These are phyloP conservation scores for Chaetothyriales sp. DNA, from an alignment of 2,329 filamentous ascomycete genomes.

Conservation along the genomic window DNA sequence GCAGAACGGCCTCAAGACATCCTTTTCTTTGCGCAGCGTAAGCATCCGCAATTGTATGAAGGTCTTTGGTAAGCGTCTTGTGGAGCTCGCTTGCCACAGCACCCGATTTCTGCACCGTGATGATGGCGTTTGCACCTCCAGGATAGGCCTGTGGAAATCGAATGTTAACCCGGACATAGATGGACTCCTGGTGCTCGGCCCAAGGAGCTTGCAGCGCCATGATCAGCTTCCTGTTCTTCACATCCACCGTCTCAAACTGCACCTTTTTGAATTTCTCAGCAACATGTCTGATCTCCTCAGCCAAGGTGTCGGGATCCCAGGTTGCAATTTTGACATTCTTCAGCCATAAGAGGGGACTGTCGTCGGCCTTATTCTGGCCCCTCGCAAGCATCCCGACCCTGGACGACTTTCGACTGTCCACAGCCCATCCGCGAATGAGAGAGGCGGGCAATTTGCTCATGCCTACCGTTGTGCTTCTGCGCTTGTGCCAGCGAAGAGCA, in stretches of 20 bases:
- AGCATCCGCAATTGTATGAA: slow-evolving; percentile 40
- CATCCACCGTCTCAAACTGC: slow-evolving; percentile 43
- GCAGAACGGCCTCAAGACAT: slow-evolving; percentile 46
- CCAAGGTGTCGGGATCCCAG: slow-evolving; percentile 39
- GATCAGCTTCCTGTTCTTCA: slow-evolving; percentile 37
- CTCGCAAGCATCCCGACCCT: slow-evolving; percentile 34
- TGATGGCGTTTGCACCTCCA: slow-evolving; percentile 32
- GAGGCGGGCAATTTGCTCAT: slow-evolving; percentile 38
- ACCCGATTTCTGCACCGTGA: slow-evolving; percentile 42
- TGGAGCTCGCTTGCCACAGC: slow-evolving; percentile 38
- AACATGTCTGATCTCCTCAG: slow-evolving; percentile 46
- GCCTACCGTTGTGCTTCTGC: slow-evolving; percentile 26
- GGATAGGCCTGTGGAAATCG: slow-evolving; percentile 45
- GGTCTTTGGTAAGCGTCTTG: slow-evolving; percentile 34
- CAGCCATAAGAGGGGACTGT: slow-evolving; percentile 50
- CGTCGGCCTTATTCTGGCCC: slow-evolving; percentile 32
- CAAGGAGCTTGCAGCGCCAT: slow-evolving; percentile 47
- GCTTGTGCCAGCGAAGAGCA: slow-evolving; percentile 15
- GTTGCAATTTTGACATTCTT: slow-evolving; percentile 46
- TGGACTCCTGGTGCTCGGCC: slow-evolving; percentile 36
- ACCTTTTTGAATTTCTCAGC: slow-evolving; percentile 47
- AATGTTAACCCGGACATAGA: slow-evolving; percentile 43
- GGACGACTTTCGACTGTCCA: slow-evolving; percentile 34
- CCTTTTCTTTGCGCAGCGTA: slow-evolving; percentile 39
- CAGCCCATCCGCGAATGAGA: slow-evolving; percentile 27